Evolutionary conservation across 2,329 filamentous ascomycete species (phyloP), one percentile per base, ranked within the genome.

Genomic region (Rutstroemia sydowiana): DNA sequence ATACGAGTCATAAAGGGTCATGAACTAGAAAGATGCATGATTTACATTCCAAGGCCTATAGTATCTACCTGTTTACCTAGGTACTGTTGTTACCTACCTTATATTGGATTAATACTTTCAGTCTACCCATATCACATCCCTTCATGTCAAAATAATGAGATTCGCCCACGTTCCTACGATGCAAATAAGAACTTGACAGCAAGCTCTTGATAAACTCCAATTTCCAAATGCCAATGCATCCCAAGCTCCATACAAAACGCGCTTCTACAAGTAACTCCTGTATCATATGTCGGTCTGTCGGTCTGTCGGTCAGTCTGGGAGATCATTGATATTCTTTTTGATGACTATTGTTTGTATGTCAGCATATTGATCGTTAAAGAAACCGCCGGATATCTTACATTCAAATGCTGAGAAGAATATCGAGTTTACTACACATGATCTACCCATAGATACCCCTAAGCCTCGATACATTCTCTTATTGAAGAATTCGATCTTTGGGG

Each of bases 371-470:
- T n/a, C n/a, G n/a, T n/a, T n/a, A n/a, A n/a, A n/a, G n/a, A n/a
- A n/a, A n/a, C n/a, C n/a, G n/a, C n/a, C n/a, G n/a, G n/a, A n/a
- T n/a, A n/a, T n/a, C 49, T 48, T 52, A 52, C 49, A 84, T 70
- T 95, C 88, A 66, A 93, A 95, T 36, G 84, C 85, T 40, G 87
- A 90, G 71, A 95, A 95, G 75, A 95, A 95, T 62, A 95, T 87
- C 59, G 88, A 87, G 66, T 95, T 95, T 60, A 93, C 83, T 48
- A 88, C 75, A 62, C 86, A 90, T 11, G 87, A 91, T 51, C 88
- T 82, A 59, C 81, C 78, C 82, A 93, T 91, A 34, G 87, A 91
- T 23, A 93, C 88, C 20, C 84, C 87, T 3, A 95, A 75, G 28
- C 88, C 88, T 61, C 87, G 82, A 69, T 93, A 95, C 81, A 90